Conservation (phyloP, 1,139 yeast species). For the Yamadazyma dendronema region DNA sequence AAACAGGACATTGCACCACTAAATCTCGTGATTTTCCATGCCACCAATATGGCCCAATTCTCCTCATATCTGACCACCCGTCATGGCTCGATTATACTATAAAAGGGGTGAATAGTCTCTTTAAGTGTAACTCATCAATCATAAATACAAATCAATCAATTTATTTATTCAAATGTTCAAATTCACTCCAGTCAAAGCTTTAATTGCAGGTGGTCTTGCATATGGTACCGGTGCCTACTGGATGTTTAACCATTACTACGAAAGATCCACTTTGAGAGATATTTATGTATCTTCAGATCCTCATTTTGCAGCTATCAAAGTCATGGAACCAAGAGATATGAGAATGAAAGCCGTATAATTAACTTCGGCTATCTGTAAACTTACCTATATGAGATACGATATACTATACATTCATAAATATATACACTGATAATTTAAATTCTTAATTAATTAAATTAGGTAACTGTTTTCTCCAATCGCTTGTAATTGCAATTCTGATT, state of each 20-base stretch:
- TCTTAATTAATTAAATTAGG: too few species aligned
- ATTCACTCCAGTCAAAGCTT: slow-evolving; percentile 28
- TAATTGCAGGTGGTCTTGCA: slow-evolving; percentile 33
- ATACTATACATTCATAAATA: not conserved
- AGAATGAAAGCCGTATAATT: slow-evolving; percentile 7
- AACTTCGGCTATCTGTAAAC: not conserved
- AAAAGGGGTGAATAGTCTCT: not conserved
- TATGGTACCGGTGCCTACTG: slow-evolving; percentile 35
- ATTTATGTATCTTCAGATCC: slow-evolving; percentile 31
- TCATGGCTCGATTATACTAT: too few species aligned
- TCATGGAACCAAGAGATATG: slow-evolving; percentile 18
- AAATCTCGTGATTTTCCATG: slow-evolving; percentile 1
- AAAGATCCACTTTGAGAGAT: slow-evolving; percentile 28
- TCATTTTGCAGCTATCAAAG: slow-evolving; percentile 28
- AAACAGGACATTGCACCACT: not conserved
- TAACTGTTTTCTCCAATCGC: not conserved
- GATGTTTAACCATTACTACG: slow-evolving; percentile 37
- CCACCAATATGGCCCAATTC: not conserved
- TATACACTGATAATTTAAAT: too few species aligned
- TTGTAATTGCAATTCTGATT: not conserved
- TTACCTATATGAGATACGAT: not conserved
- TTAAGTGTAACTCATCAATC: not conserved
- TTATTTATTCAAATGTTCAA: slow-evolving; percentile 6
- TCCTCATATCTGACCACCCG: not conserved
- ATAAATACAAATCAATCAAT: not conserved